Evolutionary conservation across 257 asterid genomes (phyloP).

Genomic region (Striga asiatica): DNA sequence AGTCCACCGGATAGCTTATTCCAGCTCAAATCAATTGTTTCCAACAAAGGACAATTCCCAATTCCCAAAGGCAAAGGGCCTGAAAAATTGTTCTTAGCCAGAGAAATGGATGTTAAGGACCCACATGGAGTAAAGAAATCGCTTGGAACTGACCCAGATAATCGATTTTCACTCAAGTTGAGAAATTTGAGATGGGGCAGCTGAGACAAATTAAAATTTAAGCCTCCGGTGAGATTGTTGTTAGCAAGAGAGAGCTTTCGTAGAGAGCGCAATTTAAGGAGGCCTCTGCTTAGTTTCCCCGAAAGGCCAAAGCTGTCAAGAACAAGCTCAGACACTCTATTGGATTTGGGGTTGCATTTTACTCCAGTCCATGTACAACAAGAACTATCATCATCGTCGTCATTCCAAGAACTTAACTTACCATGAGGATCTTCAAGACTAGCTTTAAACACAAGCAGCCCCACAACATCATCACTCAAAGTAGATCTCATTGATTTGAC

Average conservation of each 20-base stretch:
- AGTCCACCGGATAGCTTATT: conserved; percentile 50
- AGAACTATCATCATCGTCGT: conserved; percentile 79
- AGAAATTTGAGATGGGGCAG: conserved; percentile 49
- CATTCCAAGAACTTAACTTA: conserved; percentile 74
- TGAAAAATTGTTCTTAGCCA: conserved; percentile 55
- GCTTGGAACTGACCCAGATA: conserved; percentile 45
- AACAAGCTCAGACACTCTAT: conserved; percentile 79
- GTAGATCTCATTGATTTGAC: conserved; percentile 50
- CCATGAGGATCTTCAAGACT: conserved; percentile 68
- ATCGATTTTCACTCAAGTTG: conserved; percentile 67
- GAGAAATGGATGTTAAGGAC: conserved; percentile 54
- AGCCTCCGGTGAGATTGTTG: conserved; percentile 67
- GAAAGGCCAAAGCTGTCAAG: conserved; percentile 79
- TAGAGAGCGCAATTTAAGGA: conserved; percentile 65
- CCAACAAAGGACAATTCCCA: conserved; percentile 43
- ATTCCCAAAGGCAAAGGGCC: conserved; percentile 59
- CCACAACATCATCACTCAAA: conserved; percentile 80
- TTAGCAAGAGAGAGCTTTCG: conserved; percentile 57
- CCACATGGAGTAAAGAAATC: conserved; percentile 84
- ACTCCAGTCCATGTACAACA: conserved; percentile 75
- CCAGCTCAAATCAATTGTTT: conserved; percentile 56
- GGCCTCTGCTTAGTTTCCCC: conserved; percentile 83
- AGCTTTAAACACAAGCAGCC: conserved; percentile 82
- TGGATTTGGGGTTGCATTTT: conserved; percentile 77
- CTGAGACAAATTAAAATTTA: conserved; percentile 58